phyloP scores from a whole-genome alignment of 2,329 filamentous ascomycete genomes.

The Beauveria sp. region DNA sequence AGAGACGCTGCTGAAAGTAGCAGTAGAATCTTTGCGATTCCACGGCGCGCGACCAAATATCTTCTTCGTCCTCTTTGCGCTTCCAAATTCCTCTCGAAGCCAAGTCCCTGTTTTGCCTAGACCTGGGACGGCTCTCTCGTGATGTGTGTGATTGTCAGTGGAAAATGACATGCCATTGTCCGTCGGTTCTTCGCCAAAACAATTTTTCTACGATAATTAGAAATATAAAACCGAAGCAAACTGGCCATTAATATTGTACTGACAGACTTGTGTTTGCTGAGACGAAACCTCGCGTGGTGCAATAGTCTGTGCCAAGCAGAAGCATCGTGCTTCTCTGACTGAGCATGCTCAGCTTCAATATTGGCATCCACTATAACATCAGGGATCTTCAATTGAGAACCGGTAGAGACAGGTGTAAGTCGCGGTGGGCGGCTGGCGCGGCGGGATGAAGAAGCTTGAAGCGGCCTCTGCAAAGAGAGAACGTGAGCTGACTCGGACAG shows the following conservation, averaged over 20 bases:
- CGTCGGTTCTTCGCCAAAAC: background rate
- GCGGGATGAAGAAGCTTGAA: background rate
- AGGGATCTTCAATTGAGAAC: background rate
- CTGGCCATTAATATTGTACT: background rate
- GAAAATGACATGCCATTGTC: background rate
- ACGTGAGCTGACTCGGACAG: slow-evolving; percentile 42
- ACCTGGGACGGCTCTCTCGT: background rate
- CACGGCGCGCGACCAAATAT: slow-evolving; percentile 35
- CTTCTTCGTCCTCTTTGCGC: slow-evolving; percentile 24
- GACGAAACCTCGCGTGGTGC: background rate
- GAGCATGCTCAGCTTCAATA: background rate
- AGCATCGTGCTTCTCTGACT: background rate
- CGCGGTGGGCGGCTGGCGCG: slow-evolving; percentile 12
- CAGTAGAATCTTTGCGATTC: slow-evolving; percentile 30
- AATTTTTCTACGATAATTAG: background rate
- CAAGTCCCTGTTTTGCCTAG: slow-evolving; percentile 17
- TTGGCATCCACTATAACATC: background rate
- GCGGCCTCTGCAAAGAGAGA: slow-evolving; percentile 34
- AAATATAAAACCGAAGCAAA: background rate
- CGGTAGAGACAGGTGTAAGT: slow-evolving; percentile 4
- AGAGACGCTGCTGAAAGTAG: slow-evolving; percentile 30
- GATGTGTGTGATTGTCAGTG: background rate
- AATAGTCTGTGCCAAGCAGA: background rate
- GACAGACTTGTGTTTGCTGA: background rate
- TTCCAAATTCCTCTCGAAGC: slow-evolving; percentile 25